These are phyloP conservation scores for Aspergillus quadricinctus DNA, from an alignment of 2,329 filamentous ascomycete species.

Conservation along the genomic window DNA sequence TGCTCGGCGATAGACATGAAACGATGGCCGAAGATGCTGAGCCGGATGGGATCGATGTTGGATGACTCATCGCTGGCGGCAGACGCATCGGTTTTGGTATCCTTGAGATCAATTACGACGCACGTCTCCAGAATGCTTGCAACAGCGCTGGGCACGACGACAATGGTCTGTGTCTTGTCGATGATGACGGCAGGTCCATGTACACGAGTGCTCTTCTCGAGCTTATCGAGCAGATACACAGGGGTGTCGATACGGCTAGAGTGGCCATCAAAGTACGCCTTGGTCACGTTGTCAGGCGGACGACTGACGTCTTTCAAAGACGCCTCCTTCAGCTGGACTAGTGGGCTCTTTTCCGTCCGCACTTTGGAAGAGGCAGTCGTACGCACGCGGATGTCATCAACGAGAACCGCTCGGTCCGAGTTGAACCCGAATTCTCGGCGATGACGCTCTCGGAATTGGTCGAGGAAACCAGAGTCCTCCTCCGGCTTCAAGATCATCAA, in stretches of 20 bases:
- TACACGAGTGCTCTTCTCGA: constrained; percentile 31
- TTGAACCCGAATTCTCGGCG: constrained; percentile 91
- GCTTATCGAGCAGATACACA: constrained; percentile 32
- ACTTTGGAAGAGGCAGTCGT: constrained; percentile 66
- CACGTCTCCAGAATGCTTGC: constrained; percentile 80
- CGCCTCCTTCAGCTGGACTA: constrained; percentile 60
- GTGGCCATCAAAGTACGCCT: constrained; percentile 36
- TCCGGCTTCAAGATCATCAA: constrained; percentile 56
- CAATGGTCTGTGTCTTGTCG: constrained; percentile 72
- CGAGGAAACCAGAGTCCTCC: constrained; percentile 76
- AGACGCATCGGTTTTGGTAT: constrained; percentile 30
- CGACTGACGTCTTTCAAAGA: constrained; percentile 50
- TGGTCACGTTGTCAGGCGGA: constrained; percentile 51
- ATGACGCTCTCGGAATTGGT: constrained; percentile 80
- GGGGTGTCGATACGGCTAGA: constrained; percentile 30
- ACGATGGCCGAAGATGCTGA: constrained; percentile 53
- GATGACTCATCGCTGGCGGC: constrained; percentile 15
- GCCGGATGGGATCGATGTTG: constrained; percentile 47
- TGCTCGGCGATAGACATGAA: constrained; percentile 59
- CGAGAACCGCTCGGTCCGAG: constrained; percentile 74
- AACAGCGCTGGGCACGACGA: constrained; percentile 72
- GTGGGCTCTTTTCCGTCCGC: constrained; percentile 60
- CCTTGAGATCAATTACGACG: constrained; percentile 78
- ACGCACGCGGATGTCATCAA: constrained; percentile 84
- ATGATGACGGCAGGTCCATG: constrained; percentile 77